Conservation (phyloP, 371 early-diverging fungal genomes). For the Aphelidium insulamus region DNA sequence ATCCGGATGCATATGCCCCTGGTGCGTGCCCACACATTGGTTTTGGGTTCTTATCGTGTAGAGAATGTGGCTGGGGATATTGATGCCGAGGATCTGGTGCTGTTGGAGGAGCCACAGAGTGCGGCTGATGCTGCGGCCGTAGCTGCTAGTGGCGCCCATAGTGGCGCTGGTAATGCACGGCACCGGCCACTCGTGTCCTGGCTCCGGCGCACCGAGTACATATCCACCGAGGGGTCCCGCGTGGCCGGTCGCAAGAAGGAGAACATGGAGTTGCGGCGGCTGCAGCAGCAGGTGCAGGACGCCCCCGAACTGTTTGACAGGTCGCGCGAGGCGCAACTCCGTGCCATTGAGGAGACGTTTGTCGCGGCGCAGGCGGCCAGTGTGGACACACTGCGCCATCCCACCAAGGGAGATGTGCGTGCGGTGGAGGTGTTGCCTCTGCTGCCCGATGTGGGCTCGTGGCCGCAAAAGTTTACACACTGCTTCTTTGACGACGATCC, state of each 20-base stretch:
- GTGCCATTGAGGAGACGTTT: conserved; percentile 46
- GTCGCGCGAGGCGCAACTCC: conserved; percentile 33
- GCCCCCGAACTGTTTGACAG: conserved; percentile 13
- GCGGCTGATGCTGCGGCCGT: no score
- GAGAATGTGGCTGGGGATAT: no score
- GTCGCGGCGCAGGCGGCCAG: conserved; percentile 17
- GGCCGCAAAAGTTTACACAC: conserved; percentile 39
- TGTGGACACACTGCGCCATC: conserved; percentile 34
- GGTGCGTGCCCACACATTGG: no score
- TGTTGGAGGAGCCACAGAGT: no score
- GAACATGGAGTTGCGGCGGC: conserved; percentile 12
- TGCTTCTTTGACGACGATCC: conserved; percentile 51
- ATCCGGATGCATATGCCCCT: conserved; percentile 27
- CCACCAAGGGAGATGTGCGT: conserved; percentile 31
- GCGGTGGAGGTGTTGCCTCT: conserved; percentile 54
- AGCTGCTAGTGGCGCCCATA: conserved; percentile 6
- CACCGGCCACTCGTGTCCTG: conserved; percentile 21
- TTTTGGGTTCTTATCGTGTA: no score
- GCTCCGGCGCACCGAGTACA: conserved; percentile 40
- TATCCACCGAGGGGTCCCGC: conserved; percentile 18
- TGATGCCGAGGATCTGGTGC: no score
- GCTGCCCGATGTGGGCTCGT: conserved; percentile 41
- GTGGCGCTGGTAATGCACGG: conserved; percentile 2
- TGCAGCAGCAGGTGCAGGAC: conserved; percentile 7
- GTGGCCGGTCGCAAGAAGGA: conserved; percentile 8